Percentiles rank a stretch among this genome's conserved stretches.
phyloP scores from a whole-genome alignment of 2,329 filamentous ascomycete species.

The Diaporthe caulivora region DNA sequence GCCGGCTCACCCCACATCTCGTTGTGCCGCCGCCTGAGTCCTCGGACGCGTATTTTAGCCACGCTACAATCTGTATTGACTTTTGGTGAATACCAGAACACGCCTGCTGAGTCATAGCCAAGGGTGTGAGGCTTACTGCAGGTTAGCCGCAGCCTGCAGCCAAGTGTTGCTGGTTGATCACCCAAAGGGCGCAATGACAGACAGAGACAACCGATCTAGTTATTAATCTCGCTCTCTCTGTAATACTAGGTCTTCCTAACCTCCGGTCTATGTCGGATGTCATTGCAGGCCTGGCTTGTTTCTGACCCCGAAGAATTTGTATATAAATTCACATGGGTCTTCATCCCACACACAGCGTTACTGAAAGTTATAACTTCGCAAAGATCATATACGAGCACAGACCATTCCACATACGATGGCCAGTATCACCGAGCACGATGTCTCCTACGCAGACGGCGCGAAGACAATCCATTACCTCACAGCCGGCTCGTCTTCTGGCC shows the following conservation, averaged over 20 bases:
- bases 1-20: background rate
- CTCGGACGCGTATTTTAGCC: background rate
- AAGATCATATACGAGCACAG: background rate
- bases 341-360: background rate
- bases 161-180: background rate
- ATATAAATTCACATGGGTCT: background rate
- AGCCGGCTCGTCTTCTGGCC: conserved; percentile 1
- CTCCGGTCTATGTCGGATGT: background rate
- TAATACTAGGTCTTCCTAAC: too few relatives aligned
- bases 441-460: conserved; percentile 8
- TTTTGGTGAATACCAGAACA: background rate
- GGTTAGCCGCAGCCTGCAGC: background rate
- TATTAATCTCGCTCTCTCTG: too few relatives aligned
- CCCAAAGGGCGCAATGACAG: background rate
- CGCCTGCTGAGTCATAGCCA: background rate
- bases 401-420: background rate
- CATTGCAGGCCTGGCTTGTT: background rate
- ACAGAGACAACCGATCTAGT: background rate
- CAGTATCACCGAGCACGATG: conserved; percentile 16
- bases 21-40: background rate
- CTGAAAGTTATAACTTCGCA: background rate
- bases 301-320: background rate
- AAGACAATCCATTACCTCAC: conserved; percentile 30
- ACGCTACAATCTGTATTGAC: background rate
- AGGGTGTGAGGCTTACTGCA: background rate